Percentiles rank a stretch among this genome's conserved stretches.
Evolutionary conservation across 805 yeast species (phyloP).

Genomic region (Saturnispora hagleri): DNA sequence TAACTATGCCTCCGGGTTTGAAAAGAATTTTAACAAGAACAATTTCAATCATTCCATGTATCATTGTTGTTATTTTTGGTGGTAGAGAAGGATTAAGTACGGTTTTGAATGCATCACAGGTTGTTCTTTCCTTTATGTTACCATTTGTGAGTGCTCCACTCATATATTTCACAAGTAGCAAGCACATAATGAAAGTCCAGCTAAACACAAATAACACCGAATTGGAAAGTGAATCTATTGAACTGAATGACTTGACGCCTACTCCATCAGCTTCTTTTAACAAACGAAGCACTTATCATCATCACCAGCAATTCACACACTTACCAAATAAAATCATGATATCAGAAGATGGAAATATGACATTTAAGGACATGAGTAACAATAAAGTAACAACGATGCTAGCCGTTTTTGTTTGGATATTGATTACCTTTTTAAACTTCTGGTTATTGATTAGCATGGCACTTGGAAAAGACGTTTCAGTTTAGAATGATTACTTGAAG

Average conservation of each 20-base stretch:
- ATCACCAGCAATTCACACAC: not conserved
- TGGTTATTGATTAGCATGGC: constrained; percentile 45
- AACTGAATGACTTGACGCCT: not conserved
- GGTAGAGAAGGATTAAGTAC: constrained; percentile 78
- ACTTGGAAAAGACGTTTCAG: constrained; percentile 26
- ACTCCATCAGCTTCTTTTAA: not conserved
- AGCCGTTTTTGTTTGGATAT: constrained; percentile 59
- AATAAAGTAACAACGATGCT: constrained; percentile 41
- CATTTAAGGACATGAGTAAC: constrained; percentile 60
- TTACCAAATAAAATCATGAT: constrained; percentile 1
- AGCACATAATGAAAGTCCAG: constrained; percentile 30
- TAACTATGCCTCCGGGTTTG: constrained; percentile 76
- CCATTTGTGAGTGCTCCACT: constrained; percentile 88
- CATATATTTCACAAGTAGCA: constrained; percentile 68
- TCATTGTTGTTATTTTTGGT: constrained; percentile 57
- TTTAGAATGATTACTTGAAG: not conserved
- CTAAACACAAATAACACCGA: constrained; percentile 5
- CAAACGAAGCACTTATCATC: not conserved
- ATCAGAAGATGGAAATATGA: constrained; percentile 5
- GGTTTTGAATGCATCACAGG: constrained; percentile 75
- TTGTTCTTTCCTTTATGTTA: constrained; percentile 65
- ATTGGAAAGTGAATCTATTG: not conserved
- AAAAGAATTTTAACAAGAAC: constrained; percentile 72
- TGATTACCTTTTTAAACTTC: constrained; percentile 61
- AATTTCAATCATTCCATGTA: constrained; percentile 80